Base-by-base conservation (phyloP, 768 basidiomycete genomes). In the Boletus tylopilopsis region DNA sequence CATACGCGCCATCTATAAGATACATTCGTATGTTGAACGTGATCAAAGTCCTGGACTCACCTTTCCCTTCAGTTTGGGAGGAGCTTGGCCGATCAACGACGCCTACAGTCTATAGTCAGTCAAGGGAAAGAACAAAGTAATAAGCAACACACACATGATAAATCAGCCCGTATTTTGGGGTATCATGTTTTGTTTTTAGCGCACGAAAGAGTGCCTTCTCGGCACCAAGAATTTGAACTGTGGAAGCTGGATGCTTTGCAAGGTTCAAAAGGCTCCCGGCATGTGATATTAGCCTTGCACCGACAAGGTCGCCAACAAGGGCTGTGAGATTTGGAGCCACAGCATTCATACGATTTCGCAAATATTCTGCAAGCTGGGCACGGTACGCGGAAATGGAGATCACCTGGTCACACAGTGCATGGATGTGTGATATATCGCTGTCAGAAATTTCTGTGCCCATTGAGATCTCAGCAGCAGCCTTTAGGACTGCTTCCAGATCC, bases 371-470 rank as follows among this genome's bases (percentile, higher is more conserved):
- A 41, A 99, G 84, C 68, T 99, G 95, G 25, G 90, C 72, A 44
- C 96, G 90, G 75, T 99, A 99, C 50, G 85, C 79, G 32, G 94
- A 85, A 68, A 99, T 98, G 54, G 93, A 85, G 67, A 99, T 95
- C 62, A 99, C 91, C 69, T 99, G 96, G 71, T 99, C 96, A 67
- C 94, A 97, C 29, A 99, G 81, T 29, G 92, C 85, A 72, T 94
- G 82, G 68, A 98, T 98, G 75, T 99, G 95, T n/a, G 81, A 75
- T 63, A 98, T 94, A 67, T 99, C 96, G 43, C 85, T 83, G 57
- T 97, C 94, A 46, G 94, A 94, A 55, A 99, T 98, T 74, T 99
- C 96, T 35, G 96, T 99, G 60, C 96, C 96, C 96, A 99, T 99
- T 30, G 94, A 96, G 54, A 99, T 90, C 74, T 93, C 94, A 18